Percentiles rank a stretch among this genome's conserved stretches.
Conservation (phyloP, 306 rosid genomes). For the Vigna angularis region DNA sequence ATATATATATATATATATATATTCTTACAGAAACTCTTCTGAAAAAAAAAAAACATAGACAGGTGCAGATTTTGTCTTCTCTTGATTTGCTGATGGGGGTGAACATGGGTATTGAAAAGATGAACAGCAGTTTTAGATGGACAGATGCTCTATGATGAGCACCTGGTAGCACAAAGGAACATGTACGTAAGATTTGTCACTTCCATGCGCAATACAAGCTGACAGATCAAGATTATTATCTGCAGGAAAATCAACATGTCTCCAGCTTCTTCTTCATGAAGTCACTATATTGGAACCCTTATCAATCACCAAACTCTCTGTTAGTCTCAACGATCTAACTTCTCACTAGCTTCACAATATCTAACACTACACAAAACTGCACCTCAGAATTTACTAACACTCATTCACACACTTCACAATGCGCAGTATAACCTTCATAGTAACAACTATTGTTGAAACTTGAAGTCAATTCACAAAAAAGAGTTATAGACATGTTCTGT, state of each 20-base stretch:
- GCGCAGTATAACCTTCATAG: background rate
- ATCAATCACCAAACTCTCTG: background rate
- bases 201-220: conserved; percentile 9
- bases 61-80: background rate
- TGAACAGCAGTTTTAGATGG: background rate
- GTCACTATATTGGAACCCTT: background rate
- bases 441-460: background rate
- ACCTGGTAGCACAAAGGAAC: background rate
- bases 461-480: background rate
- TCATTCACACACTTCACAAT: background rate
- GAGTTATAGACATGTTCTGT: background rate
- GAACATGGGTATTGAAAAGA: conserved; percentile 9
- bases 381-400: background rate
- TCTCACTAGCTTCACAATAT: background rate
- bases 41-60: background rate
- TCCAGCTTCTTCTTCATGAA: conserved; percentile 9
- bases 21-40: background rate
- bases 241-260: conserved; percentile 5
- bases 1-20: no score
- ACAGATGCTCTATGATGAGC: background rate
- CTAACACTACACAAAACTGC: background rate
- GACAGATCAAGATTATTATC: conserved; percentile 11
- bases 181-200: conserved; percentile 19
- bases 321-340: background rate
- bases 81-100: background rate